These are phyloP conservation scores for Serpula lacrymans DNA, from an alignment of 768 basidiomycete genomes.

Conservation along the genomic window DNA sequence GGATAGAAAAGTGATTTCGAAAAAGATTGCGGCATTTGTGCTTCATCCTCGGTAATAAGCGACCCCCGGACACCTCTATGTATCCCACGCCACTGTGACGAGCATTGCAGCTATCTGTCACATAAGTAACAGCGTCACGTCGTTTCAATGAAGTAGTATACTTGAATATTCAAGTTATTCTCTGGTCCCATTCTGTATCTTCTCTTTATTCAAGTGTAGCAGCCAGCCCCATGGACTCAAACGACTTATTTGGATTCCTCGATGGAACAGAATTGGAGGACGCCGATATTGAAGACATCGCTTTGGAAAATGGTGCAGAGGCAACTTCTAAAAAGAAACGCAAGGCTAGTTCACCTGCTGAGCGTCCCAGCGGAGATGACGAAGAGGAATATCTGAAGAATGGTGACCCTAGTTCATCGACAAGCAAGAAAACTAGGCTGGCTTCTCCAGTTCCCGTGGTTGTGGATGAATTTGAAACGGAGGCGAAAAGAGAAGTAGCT, in stretches of 20 bases:
- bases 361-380: too few species aligned
- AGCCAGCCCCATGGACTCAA: conserved; percentile 33
- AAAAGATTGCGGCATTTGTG: conserved; percentile 38
- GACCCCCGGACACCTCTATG: too few species aligned
- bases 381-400: conserved; percentile 13
- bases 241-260: conserved; percentile 69
- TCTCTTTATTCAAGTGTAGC: too few species aligned
- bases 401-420: conserved; percentile 26
- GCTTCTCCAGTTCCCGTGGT: conserved; percentile 69
- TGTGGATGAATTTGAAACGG: conserved; percentile 92
- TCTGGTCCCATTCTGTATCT: too few species aligned
- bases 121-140: too few species aligned
- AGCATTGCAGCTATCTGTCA: too few species aligned
- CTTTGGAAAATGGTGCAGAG: conserved; percentile 21
- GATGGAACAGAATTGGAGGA: conserved; percentile 39
- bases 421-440: conserved; percentile 57
- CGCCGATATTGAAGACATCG: conserved; percentile 28
- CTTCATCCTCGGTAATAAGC: too few species aligned
- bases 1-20: conserved; percentile 1
- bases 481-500: conserved; percentile 88
- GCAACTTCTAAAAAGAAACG: conserved; percentile 37
- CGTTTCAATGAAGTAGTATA: too few species aligned
- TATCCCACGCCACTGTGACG: too few species aligned
- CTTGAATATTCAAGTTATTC: too few species aligned
- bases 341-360: conserved; percentile 36